Base-by-base conservation (phyloP, 1,284 basidiomycete genomes). In the Sporisorium exsertum region DNA sequence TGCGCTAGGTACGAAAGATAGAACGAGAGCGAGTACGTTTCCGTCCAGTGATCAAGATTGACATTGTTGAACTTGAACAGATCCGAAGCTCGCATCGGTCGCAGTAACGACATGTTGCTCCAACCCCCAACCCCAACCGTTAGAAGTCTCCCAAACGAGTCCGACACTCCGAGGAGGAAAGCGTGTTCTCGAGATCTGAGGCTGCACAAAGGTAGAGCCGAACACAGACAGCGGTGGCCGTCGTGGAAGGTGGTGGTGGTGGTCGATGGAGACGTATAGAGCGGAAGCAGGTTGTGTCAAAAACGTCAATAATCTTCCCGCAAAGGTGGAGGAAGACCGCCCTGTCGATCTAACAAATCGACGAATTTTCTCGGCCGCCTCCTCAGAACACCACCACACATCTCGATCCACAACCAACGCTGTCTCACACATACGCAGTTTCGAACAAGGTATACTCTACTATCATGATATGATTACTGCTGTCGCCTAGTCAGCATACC, bases 21-120 rank as follows among this genome's bases (percentile, higher is more conserved):
- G 86, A 95, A 96, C 29, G 89, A 89, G 79, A 93, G 91, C 51
- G 91, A 91, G 85, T 94, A 96, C 20, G 94, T 96, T 87, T 96
- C 94, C 51, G 94, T 96, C 93, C 93, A 96, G 59, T 94, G 88
- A 85, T 96, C 94, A 81, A 95, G 87, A 85, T 96, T 96, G 68
- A 94, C 94, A 35, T 94, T 93, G 86, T 96, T 96, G 87, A 95
- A 95, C 78, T 89, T 91, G 89, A 96, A 95, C 86, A 96, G 89
- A 84, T 96, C 94, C 0, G 90, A 90, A 16, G 93, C 93, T 81
- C 89, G 89, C 87, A 96, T 94, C 15, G 94, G 91, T 52, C 94
- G 89, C 3, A 93, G 87, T 40, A 93, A 85, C 80, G 92, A 93
- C 94, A 95, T 95, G 89, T 6, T 55, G 40, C 15, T 5, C 37